phyloP scores from a whole-genome alignment of 495 filamentous ascomycete genomes.

The Penicillium angulare region DNA sequence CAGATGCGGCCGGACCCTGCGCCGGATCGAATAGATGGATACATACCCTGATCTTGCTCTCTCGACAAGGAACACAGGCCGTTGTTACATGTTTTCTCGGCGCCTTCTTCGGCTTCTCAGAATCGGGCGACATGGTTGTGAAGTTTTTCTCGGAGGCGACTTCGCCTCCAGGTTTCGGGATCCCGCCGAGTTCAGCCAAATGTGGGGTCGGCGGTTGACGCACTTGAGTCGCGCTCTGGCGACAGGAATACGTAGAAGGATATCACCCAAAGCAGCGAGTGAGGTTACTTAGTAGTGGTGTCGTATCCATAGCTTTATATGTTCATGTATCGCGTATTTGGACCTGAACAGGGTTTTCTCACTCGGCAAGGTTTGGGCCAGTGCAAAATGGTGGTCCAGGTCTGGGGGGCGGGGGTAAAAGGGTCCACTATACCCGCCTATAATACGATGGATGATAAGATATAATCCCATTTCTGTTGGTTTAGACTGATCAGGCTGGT shows the following conservation, averaged over 20 bases:
- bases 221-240: no score
- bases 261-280: no score
- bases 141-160: neutral
- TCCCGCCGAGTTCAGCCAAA: neutral
- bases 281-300: no score
- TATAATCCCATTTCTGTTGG: neutral
- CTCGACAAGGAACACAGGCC: conserved; percentile 48
- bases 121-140: conserved; percentile 29
- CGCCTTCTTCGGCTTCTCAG: conserved; percentile 35
- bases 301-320: neutral
- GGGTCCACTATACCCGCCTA: conserved; percentile 21
- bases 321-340: conserved; percentile 1
- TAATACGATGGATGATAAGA: conserved; percentile 18
- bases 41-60: conserved; percentile 50
- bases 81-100: conserved; percentile 44
- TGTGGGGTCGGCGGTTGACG: conserved; percentile 4
- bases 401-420: conserved; percentile 8
- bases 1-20: conserved; percentile 3
- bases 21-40: neutral
- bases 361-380: neutral
- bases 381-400: conserved; percentile 10
- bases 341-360: neutral
- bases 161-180: conserved; percentile 1
- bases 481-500: neutral
- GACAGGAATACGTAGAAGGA: no score